Base-by-base conservation (phyloP, 768 basidiomycete species). In the Tulasnella sp. region DNA sequence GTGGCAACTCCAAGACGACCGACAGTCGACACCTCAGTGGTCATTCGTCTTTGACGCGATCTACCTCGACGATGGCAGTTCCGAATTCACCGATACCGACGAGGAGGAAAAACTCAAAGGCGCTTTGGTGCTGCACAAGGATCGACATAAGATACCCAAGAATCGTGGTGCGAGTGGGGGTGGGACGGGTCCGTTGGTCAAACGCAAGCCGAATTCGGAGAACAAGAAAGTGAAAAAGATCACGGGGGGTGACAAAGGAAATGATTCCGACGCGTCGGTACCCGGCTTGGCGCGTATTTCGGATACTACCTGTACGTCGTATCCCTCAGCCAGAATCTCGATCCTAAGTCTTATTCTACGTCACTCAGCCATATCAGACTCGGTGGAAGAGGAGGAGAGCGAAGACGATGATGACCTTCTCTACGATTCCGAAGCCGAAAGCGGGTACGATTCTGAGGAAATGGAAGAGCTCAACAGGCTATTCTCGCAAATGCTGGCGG, bases 391-490 rank as follows among this genome's bases (percentile, higher is more conserved):
- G 15, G 67, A 63, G 21, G 67, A 77, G 7, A 61, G 59, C 19
- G 71, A 71, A 2, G 69, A 71, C 14, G 68, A 69, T 23, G 72
- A 71, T 27, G 69, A 69, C 27, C 69, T 71, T 21, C 69, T 31
- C 12, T 29, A 61, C 23, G 53, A 36, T 23, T 57, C 40, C 6
- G 61, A 57, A 19, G 31, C 72, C 12, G 74, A 73, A 43, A 74
- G 69, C 40, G 75, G 68, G 5, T 82, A 83, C 64, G 77, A 86
- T 62, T 77, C 77, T 3, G 85, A 84, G 43, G 77, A 82, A 58
- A 84, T 84, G 61, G 84, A 83, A 52, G 74, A 77, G 60, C 67
- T 86, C 27, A 71, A 80, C 17, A 77, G 79, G 31, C 66, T 81
- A 69, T 61, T 80, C 25, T 74, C 79, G 49, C 81, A 84, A 80